Conservation (phyloP, 78 protist species). For the Bodo saltans region DNA sequence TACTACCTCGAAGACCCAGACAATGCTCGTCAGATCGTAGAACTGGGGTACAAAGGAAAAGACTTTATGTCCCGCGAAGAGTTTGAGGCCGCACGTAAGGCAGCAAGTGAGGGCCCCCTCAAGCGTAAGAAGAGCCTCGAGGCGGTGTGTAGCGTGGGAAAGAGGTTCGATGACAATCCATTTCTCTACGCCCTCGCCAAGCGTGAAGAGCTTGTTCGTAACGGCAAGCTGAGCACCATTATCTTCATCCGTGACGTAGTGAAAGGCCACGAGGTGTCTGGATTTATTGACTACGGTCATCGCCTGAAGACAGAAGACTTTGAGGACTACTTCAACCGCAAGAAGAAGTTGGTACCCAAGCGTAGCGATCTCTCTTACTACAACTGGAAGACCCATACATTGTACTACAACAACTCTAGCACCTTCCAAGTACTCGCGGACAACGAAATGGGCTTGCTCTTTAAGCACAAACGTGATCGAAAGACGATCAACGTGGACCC, state of each 20-base stretch:
- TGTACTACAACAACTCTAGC: constrained; percentile 39
- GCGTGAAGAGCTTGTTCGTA: constrained; percentile 65
- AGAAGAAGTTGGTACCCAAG: constrained; percentile 63
- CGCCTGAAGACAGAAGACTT: constrained; percentile 70
- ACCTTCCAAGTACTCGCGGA: constrained; percentile 75
- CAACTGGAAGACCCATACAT: constrained; percentile 86
- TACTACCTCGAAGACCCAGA: constrained; percentile 77
- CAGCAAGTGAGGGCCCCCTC: constrained; percentile 25
- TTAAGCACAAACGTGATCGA: constrained; percentile 88
- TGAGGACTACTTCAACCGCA: constrained; percentile 54
- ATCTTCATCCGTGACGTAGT: constrained; percentile 73
- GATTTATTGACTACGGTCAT: constrained; percentile 84
- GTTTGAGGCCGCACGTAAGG: constrained; percentile 58
- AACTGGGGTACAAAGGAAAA: constrained; percentile 79
- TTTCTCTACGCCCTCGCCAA: constrained; percentile 65
- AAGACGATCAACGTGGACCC: constrained; percentile 77
- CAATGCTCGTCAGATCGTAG: constrained; percentile 78
- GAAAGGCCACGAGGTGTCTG: constrained; percentile 82
- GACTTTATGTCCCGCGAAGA: constrained; percentile 67
- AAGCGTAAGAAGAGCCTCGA: constrained; percentile 9
- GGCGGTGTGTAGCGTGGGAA: constrained; percentile 46
- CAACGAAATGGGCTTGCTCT: constrained; percentile 68
- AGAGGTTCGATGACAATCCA: constrained; percentile 46
- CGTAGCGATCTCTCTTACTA: constrained; percentile 80
- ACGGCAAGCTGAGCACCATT: constrained; percentile 71